phyloP scores from a whole-genome alignment of 2,329 filamentous ascomycete genomes.

The Ceratocystis destructans region DNA sequence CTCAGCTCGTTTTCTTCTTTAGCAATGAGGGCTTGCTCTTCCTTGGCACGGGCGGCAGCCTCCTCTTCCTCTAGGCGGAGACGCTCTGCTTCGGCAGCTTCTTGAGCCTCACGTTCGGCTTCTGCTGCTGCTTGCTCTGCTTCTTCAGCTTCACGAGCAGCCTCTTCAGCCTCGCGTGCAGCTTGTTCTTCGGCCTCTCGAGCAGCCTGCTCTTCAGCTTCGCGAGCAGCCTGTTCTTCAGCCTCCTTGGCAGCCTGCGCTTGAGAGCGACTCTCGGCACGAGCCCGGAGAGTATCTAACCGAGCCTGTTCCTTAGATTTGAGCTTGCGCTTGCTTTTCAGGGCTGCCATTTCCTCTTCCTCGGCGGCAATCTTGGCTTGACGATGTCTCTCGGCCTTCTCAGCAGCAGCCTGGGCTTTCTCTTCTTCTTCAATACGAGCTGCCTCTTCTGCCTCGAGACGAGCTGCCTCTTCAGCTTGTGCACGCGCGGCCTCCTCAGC shows the following conservation, averaged over 20 bases:
- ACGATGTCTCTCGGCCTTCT: background rate
- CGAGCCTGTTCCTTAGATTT: constrained; percentile 13
- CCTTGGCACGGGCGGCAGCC: background rate
- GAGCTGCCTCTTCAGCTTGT: background rate
- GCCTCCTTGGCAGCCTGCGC: constrained; percentile 21
- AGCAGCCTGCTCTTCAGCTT: constrained; percentile 23
- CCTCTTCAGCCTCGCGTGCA: constrained; percentile 22
- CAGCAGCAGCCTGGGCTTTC: background rate
- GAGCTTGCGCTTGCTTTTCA: constrained; percentile 13
- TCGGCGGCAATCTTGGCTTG: constrained; percentile 7
- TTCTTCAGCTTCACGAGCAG: constrained; percentile 19
- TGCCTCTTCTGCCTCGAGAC: background rate
- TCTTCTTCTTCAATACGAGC: constrained; percentile 5
- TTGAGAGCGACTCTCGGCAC: constrained; percentile 20
- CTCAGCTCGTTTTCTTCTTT: constrained; percentile 17
- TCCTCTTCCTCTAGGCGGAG: constrained; percentile 7
- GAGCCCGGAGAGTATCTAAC: constrained; percentile 22
- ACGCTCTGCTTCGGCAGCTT: constrained; percentile 22
- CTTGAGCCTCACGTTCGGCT: constrained; percentile 21
- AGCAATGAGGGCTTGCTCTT: constrained; percentile 10
- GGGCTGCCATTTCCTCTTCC: constrained; percentile 4
- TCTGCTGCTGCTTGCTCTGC: constrained; percentile 18
- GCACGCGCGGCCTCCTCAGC: background rate
- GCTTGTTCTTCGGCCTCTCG: constrained; percentile 22
- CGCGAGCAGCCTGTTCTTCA: constrained; percentile 24